Percentiles rank a stretch among this genome's conserved stretches.
Evolutionary conservation across 805 yeast genomes (phyloP).

Genomic region (Candida insectalens): DNA sequence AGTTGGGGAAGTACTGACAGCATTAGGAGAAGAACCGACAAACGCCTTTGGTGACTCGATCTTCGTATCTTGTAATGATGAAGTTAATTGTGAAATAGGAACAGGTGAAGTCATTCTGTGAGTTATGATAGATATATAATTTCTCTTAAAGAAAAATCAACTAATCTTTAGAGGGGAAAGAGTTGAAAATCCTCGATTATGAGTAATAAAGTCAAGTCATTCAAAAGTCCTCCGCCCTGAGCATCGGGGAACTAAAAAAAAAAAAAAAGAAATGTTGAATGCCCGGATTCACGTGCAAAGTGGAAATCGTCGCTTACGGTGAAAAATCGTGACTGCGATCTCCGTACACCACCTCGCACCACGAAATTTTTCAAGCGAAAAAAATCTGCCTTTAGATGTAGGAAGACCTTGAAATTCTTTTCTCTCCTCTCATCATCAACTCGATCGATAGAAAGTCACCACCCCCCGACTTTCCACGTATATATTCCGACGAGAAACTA

Average conservation of each 20-base stretch:
- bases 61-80: conserved; percentile 41
- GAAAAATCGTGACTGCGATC: too few relatives aligned
- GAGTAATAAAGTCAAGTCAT: too few relatives aligned
- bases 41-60: conserved; percentile 34
- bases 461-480: conserved; percentile 66
- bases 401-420: not conserved
- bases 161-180: too few relatives aligned
- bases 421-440: conserved; percentile 3
- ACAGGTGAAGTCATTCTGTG: conserved; percentile 53
- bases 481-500: conserved; percentile 44
- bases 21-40: conserved; percentile 31
- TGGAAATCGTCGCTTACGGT: too few relatives aligned
- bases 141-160: too few relatives aligned
- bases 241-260: too few relatives aligned
- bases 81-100: conserved; percentile 47
- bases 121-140: not conserved
- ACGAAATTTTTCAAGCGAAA: not conserved
- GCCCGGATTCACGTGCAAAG: too few relatives aligned
- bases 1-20: conserved; percentile 76
- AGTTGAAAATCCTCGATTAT: too few relatives aligned
- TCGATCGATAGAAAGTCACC: conserved; percentile 57
- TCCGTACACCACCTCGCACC: too few relatives aligned
- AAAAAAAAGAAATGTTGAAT: too few relatives aligned
- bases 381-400: not conserved
- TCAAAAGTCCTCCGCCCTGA: too few relatives aligned